A percentile compares a stretch with the other conserved stretches of the same genome.
phyloP scores from a whole-genome alignment of 2,329 filamentous ascomycete species.

The Aspergillus brunneoviolaceus region DNA sequence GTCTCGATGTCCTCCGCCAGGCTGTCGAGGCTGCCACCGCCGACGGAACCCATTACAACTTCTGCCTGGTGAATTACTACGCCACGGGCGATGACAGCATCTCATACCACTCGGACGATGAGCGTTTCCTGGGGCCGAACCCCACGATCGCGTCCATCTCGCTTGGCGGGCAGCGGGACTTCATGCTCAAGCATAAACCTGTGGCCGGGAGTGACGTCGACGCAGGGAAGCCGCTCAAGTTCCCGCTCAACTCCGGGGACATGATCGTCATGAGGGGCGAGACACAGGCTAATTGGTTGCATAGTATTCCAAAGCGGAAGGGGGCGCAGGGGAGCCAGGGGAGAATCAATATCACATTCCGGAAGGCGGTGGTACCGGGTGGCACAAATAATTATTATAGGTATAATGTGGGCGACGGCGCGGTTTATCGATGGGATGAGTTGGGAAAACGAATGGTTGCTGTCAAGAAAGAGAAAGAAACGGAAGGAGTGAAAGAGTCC shows the following conservation, averaged over 20 bases:
- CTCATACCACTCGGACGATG: slow-evolving; percentile 76
- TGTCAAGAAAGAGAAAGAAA: not conserved
- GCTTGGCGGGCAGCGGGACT: slow-evolving; percentile 70
- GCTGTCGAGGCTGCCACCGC: slow-evolving; percentile 66
- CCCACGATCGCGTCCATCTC: slow-evolving; percentile 75
- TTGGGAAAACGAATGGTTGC: slow-evolving; percentile 28
- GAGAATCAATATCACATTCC: slow-evolving; percentile 75
- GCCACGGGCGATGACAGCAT: slow-evolving; percentile 75
- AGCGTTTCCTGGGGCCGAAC: slow-evolving; percentile 68
- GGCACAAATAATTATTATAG: slow-evolving; percentile 82
- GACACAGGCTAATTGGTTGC: slow-evolving; percentile 76
- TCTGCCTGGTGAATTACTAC: slow-evolving; percentile 81
- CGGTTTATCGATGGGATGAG: slow-evolving; percentile 67
- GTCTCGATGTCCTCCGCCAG: slow-evolving; percentile 62
- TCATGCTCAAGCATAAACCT: slow-evolving; percentile 77
- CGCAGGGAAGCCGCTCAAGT: slow-evolving; percentile 48
- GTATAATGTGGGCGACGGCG: slow-evolving; percentile 74
- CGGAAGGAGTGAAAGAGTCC: not conserved
- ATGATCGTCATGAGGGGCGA: slow-evolving; percentile 75
- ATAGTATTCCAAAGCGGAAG: slow-evolving; percentile 73
- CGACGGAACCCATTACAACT: slow-evolving; percentile 64
- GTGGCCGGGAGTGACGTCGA: slow-evolving; percentile 30
- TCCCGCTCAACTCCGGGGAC: slow-evolving; percentile 65
- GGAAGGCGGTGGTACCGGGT: slow-evolving; percentile 66
- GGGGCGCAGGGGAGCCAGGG: slow-evolving; percentile 64